phyloP scores from a whole-genome alignment of 148 eudicot genomes.

The Arbutus unedo region DNA sequence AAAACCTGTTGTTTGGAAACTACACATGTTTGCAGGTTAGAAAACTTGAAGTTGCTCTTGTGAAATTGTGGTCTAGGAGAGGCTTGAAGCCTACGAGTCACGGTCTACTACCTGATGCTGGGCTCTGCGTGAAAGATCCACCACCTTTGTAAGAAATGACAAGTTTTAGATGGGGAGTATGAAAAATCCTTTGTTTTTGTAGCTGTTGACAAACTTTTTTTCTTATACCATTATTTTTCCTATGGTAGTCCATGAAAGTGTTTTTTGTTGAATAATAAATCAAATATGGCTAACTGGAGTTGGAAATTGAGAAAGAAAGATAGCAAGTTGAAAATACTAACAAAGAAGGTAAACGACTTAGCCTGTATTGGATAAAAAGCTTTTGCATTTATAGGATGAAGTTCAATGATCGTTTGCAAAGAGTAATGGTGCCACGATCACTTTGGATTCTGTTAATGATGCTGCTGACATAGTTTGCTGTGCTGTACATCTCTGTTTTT shows the following conservation, averaged over 20 bases:
- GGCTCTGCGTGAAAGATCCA: conserved; percentile 34
- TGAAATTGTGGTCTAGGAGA: conserved; percentile 44
- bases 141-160: conserved; percentile 27
- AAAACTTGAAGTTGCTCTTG: conserved; percentile 59
- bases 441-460: not conserved
- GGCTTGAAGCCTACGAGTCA: conserved; percentile 53
- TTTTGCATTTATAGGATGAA: not conserved
- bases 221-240: not conserved
- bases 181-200: not conserved
- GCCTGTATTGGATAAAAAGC: not conserved
- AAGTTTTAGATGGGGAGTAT: not conserved
- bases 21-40: conserved; percentile 45
- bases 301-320: not conserved
- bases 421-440: not conserved
- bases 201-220: not conserved
- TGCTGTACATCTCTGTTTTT: not conserved
- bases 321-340: not conserved
- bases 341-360: not conserved
- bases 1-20: not conserved
- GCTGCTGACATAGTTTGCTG: not conserved
- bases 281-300: not conserved
- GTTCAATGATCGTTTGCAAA: not conserved
- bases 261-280: not conserved
- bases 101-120: conserved; percentile 37
- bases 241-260: not conserved